A percentile compares a stretch with the other conserved stretches of the same genome.
Conservation (phyloP, 2,329 filamentous ascomycete species). For the Ramularia endophylla region DNA sequence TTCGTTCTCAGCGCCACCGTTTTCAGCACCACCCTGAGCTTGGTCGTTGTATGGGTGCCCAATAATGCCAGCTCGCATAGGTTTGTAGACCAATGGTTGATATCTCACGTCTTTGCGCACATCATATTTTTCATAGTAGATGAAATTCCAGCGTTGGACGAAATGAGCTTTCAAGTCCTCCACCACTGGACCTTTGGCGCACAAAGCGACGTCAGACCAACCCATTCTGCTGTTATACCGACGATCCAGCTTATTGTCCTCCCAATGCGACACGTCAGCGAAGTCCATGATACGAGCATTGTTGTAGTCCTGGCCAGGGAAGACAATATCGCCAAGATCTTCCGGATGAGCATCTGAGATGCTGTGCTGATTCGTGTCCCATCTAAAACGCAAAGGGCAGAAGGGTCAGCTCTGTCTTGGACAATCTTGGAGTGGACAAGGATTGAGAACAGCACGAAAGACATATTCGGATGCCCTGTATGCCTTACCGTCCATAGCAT, state of each 20-base stretch:
- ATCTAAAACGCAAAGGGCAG: too few species aligned
- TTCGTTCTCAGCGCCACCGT: slow-evolving; percentile 20
- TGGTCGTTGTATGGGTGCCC: slow-evolving; percentile 26
- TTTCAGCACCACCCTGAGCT: slow-evolving; percentile 5
- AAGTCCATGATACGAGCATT: slow-evolving; percentile 82
- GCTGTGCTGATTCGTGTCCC: slow-evolving; percentile 76
- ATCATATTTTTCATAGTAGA: slow-evolving; percentile 75
- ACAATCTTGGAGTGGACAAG: too few species aligned
- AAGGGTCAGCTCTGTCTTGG: too few species aligned
- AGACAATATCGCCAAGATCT: slow-evolving; percentile 68
- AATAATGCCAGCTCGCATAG: slow-evolving; percentile 31
- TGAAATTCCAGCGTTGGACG: slow-evolving; percentile 84
- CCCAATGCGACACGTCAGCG: slow-evolving; percentile 70
- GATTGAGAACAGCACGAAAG: too few species aligned
- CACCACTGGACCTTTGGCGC: slow-evolving; percentile 67
- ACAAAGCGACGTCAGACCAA: slow-evolving; percentile 82
- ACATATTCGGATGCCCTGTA: too few species aligned
- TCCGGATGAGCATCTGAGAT: slow-evolving; percentile 79
- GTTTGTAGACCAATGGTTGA: slow-evolving; percentile 31
- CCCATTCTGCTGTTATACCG: slow-evolving; percentile 71
- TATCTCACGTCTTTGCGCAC: slow-evolving; percentile 50
- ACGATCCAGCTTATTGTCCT: slow-evolving; percentile 81
- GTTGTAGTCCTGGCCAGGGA: slow-evolving; percentile 90
- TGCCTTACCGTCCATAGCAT: slow-evolving; percentile 77
- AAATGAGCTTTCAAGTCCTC: slow-evolving; percentile 73